These are phyloP conservation scores for Mycena citricolor DNA, from an alignment of 1,284 basidiomycete species.

Conservation along the genomic window DNA sequence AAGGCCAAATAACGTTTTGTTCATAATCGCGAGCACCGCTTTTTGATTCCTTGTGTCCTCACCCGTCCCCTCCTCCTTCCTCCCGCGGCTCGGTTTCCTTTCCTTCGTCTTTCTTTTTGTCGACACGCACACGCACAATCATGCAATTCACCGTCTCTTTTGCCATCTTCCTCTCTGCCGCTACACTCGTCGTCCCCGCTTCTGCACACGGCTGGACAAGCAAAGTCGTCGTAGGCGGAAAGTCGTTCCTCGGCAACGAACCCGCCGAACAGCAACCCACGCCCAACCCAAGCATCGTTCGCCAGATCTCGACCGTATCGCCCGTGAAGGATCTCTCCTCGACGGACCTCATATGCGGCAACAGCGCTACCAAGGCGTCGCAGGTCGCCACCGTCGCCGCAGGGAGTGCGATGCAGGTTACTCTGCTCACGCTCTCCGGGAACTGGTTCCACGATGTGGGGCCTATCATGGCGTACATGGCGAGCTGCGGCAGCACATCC, in stretches of 20 bases:
- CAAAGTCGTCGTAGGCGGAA: slow-evolving; percentile 54
- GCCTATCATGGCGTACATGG: slow-evolving; percentile 59
- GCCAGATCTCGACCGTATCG: slow-evolving; percentile 52
- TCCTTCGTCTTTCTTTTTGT: no score
- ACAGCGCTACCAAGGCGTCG: slow-evolving; percentile 49
- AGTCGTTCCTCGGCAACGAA: slow-evolving; percentile 51
- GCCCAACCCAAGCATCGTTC: slow-evolving; percentile 51
- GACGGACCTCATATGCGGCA: slow-evolving; percentile 61
- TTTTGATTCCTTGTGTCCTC: no score
- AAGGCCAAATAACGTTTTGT: no score
- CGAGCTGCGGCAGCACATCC: slow-evolving; percentile 43
- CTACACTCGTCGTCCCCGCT: slow-evolving; percentile 38
- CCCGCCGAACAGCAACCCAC: slow-evolving; percentile 34
- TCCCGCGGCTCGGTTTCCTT: no score
- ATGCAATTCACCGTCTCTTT: no score
- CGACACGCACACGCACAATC: no score
- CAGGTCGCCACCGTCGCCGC: slow-evolving; percentile 60
- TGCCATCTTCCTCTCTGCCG: slow-evolving; percentile 30
- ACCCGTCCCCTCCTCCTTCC: no score
- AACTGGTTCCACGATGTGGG: slow-evolving; percentile 56
- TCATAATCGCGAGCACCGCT: no score
- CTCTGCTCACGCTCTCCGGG: slow-evolving; percentile 37
- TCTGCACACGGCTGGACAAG: slow-evolving; percentile 61
- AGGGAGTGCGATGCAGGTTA: slow-evolving; percentile 56
- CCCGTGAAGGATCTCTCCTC: slow-evolving; percentile 68